Conservation (phyloP, 192 early-diverging fungal genomes). For the Entomortierella lignicola region DNA sequence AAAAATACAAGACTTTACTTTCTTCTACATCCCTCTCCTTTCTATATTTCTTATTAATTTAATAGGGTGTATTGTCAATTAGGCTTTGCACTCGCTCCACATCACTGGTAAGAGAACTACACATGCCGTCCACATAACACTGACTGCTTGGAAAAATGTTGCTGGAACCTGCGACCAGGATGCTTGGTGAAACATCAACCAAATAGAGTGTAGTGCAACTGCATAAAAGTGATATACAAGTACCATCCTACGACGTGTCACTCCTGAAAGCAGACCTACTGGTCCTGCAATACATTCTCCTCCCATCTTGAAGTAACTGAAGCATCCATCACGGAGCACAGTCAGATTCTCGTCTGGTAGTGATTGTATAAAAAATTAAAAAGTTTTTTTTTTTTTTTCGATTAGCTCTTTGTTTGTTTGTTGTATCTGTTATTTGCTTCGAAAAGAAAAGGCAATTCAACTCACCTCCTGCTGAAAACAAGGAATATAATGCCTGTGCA, state of each 20-base stretch:
- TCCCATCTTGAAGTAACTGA: conserved; percentile 89
- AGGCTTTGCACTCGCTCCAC: conserved; percentile 62
- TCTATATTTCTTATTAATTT: background rate
- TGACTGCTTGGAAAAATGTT: conserved; percentile 61
- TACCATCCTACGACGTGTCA: conserved; percentile 78
- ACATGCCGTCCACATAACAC: conserved; percentile 58
- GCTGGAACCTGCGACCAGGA: conserved; percentile 58
- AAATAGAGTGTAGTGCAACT: conserved; percentile 81
- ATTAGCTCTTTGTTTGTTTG: no score
- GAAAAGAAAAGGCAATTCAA: background rate
- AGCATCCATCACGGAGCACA: conserved; percentile 85
- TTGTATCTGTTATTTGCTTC: no score
- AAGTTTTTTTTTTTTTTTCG: no score
- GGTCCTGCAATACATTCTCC: conserved; percentile 84
- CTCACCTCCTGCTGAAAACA: conserved; percentile 86
- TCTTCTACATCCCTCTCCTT: background rate
- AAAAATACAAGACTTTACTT: no score
- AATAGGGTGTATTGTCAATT: background rate
- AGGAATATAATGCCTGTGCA: conserved; percentile 89
- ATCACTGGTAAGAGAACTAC: conserved; percentile 59
- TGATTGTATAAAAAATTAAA: no score
- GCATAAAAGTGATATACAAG: conserved; percentile 93
- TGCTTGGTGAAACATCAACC: conserved; percentile 62
- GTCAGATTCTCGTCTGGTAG: conserved; percentile 80
- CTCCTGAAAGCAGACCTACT: conserved; percentile 86